Percentiles rank a stretch among this genome's conserved stretches.
Conservation (phyloP, 2,329 filamentous ascomycete genomes). For the Penicillium sp. region DNA sequence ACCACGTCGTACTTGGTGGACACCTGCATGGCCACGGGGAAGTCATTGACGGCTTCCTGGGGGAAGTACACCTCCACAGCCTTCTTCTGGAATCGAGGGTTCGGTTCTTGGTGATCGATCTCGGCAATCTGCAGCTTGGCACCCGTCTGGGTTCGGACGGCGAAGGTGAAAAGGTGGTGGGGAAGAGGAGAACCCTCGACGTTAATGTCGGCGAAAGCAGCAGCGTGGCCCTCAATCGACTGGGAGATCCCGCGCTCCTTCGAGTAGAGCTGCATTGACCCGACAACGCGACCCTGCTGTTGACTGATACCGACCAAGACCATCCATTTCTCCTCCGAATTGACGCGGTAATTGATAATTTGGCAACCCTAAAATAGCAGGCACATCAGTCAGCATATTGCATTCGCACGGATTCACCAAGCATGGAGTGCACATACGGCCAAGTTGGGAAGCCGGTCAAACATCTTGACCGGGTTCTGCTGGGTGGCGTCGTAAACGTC, state of each 20-base stretch:
- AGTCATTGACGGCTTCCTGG: slow-evolving; percentile 89
- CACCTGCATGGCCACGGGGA: slow-evolving; percentile 96
- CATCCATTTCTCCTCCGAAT: slow-evolving; percentile 96
- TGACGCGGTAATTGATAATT: slow-evolving; percentile 99
- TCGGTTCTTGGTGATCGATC: slow-evolving; percentile 86
- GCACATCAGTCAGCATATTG: slow-evolving; percentile 4
- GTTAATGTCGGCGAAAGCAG: slow-evolving; percentile 83
- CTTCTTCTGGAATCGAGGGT: slow-evolving; percentile 89
- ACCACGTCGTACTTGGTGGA: slow-evolving; percentile 95
- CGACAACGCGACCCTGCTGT: slow-evolving; percentile 86
- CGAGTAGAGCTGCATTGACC: slow-evolving; percentile 95
- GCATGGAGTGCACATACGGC: slow-evolving; percentile 54
- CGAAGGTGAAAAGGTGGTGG: slow-evolving; percentile 95
- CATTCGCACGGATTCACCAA: background rate
- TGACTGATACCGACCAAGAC: slow-evolving; percentile 94
- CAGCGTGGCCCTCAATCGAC: slow-evolving; percentile 94
- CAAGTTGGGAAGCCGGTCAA: slow-evolving; percentile 89
- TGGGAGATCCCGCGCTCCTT: slow-evolving; percentile 95
- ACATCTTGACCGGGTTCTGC: slow-evolving; percentile 77
- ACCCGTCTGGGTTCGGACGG: slow-evolving; percentile 80
- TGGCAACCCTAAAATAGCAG: slow-evolving; percentile 68
- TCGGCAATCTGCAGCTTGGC: slow-evolving; percentile 97
- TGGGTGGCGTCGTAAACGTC: slow-evolving; percentile 85
- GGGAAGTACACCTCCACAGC: slow-evolving; percentile 98
- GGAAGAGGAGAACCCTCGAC: slow-evolving; percentile 85